phyloP scores from a whole-genome alignment of 805 yeast genomes.

The Spencermartinsiella europaea region DNA sequence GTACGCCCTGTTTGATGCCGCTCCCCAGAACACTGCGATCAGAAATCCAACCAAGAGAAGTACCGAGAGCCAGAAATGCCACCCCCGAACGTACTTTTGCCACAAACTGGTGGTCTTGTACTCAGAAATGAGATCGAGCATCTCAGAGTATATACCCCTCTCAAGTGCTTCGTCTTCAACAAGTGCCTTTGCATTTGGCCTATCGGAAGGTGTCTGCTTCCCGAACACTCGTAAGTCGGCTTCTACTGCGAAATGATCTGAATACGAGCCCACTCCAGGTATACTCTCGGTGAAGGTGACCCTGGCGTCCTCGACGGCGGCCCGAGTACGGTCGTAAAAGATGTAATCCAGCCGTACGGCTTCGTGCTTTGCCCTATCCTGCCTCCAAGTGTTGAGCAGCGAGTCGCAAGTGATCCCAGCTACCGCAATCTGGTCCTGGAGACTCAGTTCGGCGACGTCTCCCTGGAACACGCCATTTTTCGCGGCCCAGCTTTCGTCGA shows the following conservation, averaged over 20 bases:
- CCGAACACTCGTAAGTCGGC: constrained; percentile 22
- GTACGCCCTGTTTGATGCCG: constrained; percentile 50
- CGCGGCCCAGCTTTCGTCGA: constrained; percentile 79
- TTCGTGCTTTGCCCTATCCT: constrained; percentile 44
- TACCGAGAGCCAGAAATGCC: constrained; percentile 58
- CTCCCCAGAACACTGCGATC: constrained; percentile 55
- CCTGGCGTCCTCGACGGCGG: constrained; percentile 54
- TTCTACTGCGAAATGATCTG: constrained; percentile 82
- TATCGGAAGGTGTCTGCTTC: neutral
- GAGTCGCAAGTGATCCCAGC: constrained; percentile 95
- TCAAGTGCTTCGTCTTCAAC: neutral
- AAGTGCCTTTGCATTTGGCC: constrained; percentile 1
- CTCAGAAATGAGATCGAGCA: constrained; percentile 41
- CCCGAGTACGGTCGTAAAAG: constrained; percentile 53
- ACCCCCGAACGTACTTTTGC: constrained; percentile 61
- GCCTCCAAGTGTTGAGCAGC: constrained; percentile 80
- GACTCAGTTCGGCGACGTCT: constrained; percentile 42
- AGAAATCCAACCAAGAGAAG: constrained; percentile 47
- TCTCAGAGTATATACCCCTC: constrained; percentile 41
- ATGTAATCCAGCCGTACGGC: constrained; percentile 93
- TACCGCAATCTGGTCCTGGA: constrained; percentile 54
- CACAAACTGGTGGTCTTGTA: constrained; percentile 50
- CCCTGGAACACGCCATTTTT: constrained; percentile 45
- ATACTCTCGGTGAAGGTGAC: constrained; percentile 71
- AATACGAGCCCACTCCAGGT: constrained; percentile 66